Percentiles rank a stretch among this genome's conserved stretches.
phyloP scores from a whole-genome alignment of 2,329 filamentous ascomycete genomes.

The Xylariaceae sp. region DNA sequence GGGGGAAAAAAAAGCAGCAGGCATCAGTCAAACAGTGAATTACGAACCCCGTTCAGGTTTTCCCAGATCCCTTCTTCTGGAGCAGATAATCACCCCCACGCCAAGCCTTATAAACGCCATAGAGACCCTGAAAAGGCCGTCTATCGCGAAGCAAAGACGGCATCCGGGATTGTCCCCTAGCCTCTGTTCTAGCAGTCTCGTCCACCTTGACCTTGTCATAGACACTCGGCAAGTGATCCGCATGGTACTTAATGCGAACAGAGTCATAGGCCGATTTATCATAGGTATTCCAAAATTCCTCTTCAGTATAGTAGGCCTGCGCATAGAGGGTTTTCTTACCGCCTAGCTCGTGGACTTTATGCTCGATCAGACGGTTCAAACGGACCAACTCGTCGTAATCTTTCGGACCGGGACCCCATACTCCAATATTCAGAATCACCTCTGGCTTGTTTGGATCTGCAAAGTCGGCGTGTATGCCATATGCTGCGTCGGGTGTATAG shows the following conservation, averaged over 20 bases:
- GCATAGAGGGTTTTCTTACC: slow-evolving; percentile 68
- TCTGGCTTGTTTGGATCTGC: slow-evolving; percentile 34
- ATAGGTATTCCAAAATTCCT: slow-evolving; percentile 64
- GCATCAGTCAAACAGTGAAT: neutral
- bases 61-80: slow-evolving; percentile 24
- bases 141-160: slow-evolving; percentile 30
- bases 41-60: neutral
- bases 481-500: slow-evolving; percentile 36
- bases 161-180: slow-evolving; percentile 32
- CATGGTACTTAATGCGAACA: slow-evolving; percentile 53
- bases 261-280: slow-evolving; percentile 54
- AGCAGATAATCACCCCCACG: slow-evolving; percentile 43
- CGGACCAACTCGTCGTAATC: slow-evolving; percentile 43
- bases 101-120: slow-evolving; percentile 42
- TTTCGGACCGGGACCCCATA: slow-evolving; percentile 50
- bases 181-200: slow-evolving; percentile 32
- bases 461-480: slow-evolving; percentile 46
- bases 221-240: slow-evolving; percentile 54
- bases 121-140: slow-evolving; percentile 42
- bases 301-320: slow-evolving; percentile 61
- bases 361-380: slow-evolving; percentile 56
- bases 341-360: slow-evolving; percentile 50
- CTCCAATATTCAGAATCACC: slow-evolving; percentile 54
- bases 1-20: neutral
- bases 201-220: slow-evolving; percentile 62